Evolutionary conservation across 305 asterid species (phyloP), one percentile per base, ranked within the genome.

Genomic region (Fraxinus baroniana): DNA sequence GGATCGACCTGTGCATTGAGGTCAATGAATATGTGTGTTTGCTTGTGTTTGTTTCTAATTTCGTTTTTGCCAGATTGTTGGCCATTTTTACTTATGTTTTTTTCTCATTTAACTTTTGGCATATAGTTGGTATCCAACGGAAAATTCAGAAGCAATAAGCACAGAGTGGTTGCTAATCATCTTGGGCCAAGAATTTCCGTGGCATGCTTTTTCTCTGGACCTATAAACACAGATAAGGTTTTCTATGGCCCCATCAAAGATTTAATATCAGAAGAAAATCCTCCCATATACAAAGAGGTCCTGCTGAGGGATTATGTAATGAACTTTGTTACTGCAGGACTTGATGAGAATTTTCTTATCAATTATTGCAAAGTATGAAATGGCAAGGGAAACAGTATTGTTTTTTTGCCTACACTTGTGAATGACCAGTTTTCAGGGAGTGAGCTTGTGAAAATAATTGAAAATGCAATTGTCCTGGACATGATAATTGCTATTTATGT

Each of bases 181-280:
- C 36, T 20, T 0, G 88, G 90, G 7, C 88, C 90, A 33, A 85
- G 89, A 62, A 72, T 86, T n/a, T 89, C 90, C 1, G 78, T 87
- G 20, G 89, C 90, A 2, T 74, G 90, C 75, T 85, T 87, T 72
- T 87, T 89, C 28, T 52, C 78, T 17, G 83, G 80, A 3, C 57
- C 79, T 7, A 39, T 84, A 37, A 1, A 37, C 7, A 83, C 41
- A 62, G 62, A 66, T 10, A 28, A 66, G 20, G 36, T 66, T 66
- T 24, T 80, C 17, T 85, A 78, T 78, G 85, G 83, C 7, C 91
- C 91, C 28, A 84, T 88, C 49, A 78, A 78, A 66, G 86, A 88
- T 44, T 84, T 88, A 18, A 4, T 84, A 46, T 84, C 91, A 0
- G 87, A 88, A 22, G 84, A 81, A 49, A 80, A 80, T 32, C 89